A percentile compares a stretch with the other conserved stretches of the same genome.
phyloP scores from a whole-genome alignment of 1,139 yeast species.

The Candida sp. region DNA sequence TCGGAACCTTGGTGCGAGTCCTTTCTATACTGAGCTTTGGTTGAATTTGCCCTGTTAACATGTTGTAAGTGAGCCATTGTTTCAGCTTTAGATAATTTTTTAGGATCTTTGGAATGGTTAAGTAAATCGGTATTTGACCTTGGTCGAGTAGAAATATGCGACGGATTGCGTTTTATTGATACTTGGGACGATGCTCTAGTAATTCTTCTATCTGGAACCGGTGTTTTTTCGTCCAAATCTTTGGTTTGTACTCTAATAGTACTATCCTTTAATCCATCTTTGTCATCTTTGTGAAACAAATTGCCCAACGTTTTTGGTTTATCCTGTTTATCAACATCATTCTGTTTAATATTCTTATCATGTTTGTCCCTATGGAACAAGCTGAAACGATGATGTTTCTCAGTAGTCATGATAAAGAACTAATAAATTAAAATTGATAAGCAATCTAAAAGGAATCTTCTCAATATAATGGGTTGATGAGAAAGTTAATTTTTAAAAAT shows the following conservation, averaged over 20 bases:
- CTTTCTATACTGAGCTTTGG: constrained; percentile 12
- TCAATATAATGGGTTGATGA: neutral
- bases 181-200: constrained; percentile 22
- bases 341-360: neutral
- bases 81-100: constrained; percentile 33
- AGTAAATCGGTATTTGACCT: constrained; percentile 2
- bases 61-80: constrained; percentile 37
- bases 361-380: constrained; percentile 20
- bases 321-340: neutral
- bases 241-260: constrained; percentile 5
- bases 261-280: neutral
- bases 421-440: neutral
- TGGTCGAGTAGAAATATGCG: constrained; percentile 9
- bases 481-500: neutral
- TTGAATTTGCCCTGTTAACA: constrained; percentile 29
- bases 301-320: neutral
- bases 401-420: constrained; percentile 2
- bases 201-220: neutral
- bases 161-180: constrained; percentile 26
- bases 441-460: neutral
- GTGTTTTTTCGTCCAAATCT: constrained; percentile 3
- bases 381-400: constrained; percentile 15
- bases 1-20: constrained; percentile 2
- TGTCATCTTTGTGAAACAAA: neutral
- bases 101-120: constrained; percentile 12